A percentile compares a stretch with the other conserved stretches of the same genome.
These are phyloP conservation scores for Begonia peltatifolia DNA, from an alignment of 306 rosid species.

Conservation along the genomic window DNA sequence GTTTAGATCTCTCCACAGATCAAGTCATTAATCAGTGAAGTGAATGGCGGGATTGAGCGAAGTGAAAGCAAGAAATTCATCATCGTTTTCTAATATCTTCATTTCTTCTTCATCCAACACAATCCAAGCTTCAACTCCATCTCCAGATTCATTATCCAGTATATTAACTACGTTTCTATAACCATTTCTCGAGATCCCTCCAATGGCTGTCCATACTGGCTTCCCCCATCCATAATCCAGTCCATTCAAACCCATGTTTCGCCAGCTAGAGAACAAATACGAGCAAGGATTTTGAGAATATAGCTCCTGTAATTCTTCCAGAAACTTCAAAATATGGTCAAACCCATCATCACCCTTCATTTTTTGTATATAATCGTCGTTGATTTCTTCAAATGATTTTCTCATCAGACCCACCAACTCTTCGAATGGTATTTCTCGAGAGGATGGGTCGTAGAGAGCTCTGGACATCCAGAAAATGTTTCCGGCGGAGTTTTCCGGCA, in stretches of 20 bases:
- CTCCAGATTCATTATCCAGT: constrained; percentile 5
- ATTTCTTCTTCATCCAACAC: background rate
- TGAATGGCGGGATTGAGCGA: constrained; percentile 1
- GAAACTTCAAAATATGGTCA: background rate
- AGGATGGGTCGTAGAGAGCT: background rate
- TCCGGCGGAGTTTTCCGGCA: constrained; percentile 4
- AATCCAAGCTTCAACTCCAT: constrained; percentile 6
- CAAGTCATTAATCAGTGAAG: too few relatives aligned
- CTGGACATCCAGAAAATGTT: constrained; percentile 1
- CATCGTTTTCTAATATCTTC: background rate
- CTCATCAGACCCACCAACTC: constrained; percentile 1
- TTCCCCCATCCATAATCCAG: constrained; percentile 15
- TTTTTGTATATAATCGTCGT: background rate
- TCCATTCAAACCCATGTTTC: constrained; percentile 7
- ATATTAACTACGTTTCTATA: constrained; percentile 5
- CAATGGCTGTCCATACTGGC: constrained; percentile 9
- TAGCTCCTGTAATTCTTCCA: background rate
- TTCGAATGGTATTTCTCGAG: background rate
- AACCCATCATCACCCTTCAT: constrained; percentile 1
- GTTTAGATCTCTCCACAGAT: too few relatives aligned
- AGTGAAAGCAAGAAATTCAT: background rate
- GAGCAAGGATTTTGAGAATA: background rate
- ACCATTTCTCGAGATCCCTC: constrained; percentile 2
- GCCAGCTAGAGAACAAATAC: constrained; percentile 6
- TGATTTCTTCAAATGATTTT: background rate